These are phyloP conservation scores for Xylariaceae sp. DNA, from an alignment of 2,329 filamentous ascomycete species.

Conservation along the genomic window DNA sequence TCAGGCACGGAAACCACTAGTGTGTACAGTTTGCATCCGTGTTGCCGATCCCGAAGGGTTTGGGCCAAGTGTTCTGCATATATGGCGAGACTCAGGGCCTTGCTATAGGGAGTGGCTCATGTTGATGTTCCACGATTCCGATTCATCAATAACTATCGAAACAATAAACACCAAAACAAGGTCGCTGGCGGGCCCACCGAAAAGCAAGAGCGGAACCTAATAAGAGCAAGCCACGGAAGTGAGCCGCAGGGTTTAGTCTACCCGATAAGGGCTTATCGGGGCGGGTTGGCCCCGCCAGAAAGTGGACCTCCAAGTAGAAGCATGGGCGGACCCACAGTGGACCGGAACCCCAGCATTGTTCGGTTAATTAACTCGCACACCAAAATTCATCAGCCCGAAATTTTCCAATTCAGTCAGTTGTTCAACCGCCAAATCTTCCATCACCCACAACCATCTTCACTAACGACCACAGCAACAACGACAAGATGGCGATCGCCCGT, in stretches of 20 bases:
- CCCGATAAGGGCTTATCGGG: constrained; percentile 13
- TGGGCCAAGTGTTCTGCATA: background rate
- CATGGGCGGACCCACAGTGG: background rate
- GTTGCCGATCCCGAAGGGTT: background rate
- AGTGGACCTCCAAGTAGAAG: background rate
- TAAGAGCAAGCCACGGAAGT: constrained; percentile 2
- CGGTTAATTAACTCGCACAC: constrained; percentile 15
- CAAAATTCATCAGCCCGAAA: constrained; percentile 8
- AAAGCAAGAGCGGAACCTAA: background rate
- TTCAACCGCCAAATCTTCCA: constrained; percentile 9
- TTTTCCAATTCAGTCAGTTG: constrained; percentile 3
- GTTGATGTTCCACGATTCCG: constrained; percentile 8
- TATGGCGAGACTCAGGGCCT: background rate
- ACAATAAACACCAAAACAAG: constrained; percentile 4
- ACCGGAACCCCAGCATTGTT: constrained; percentile 1
- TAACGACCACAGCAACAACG: constrained; percentile 21
- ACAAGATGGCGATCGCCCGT: constrained; percentile 21
- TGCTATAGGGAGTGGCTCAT: background rate
- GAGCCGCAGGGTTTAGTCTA: constrained; percentile 7
- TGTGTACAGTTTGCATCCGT: background rate
- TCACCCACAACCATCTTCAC: constrained; percentile 13
- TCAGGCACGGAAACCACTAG: background rate
- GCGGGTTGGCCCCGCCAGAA: background rate
- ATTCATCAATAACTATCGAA: background rate
- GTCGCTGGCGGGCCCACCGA: background rate